phyloP scores from a whole-genome alignment of 441 rosid species.

The Breynia disticha region DNA sequence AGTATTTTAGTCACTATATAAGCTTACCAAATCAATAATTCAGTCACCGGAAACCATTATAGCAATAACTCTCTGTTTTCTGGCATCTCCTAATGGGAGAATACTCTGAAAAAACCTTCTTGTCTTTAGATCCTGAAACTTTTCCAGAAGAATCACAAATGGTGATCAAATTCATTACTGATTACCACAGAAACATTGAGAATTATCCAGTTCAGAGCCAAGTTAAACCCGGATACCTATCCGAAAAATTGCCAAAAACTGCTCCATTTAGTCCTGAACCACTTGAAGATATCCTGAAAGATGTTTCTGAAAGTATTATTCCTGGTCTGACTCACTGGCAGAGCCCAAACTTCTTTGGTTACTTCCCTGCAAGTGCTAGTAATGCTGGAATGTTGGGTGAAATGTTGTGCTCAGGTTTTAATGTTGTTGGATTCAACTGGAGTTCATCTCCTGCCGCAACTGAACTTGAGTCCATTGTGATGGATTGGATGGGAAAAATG shows the following conservation, averaged over 20 bases:
- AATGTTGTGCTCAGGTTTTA: constrained; percentile 28
- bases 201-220: constrained; percentile 23
- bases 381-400: constrained; percentile 25
- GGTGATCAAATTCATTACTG: constrained; percentile 21
- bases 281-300: constrained; percentile 10
- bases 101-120: background rate
- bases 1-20: too few species aligned
- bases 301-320: constrained; percentile 13
- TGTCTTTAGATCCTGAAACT: constrained; percentile 6
- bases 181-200: constrained; percentile 21
- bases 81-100: constrained; percentile 8
- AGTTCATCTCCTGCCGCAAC: constrained; percentile 20
- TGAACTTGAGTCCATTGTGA: constrained; percentile 21
- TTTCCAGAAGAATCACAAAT: constrained; percentile 18
- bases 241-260: constrained; percentile 3
- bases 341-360: constrained; percentile 27
- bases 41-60: too few species aligned
- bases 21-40: too few species aligned
- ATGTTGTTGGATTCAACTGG: constrained; percentile 29
- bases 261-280: constrained; percentile 18
- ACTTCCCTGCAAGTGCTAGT: constrained; percentile 21
- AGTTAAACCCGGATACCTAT: constrained; percentile 20
- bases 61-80: too few species aligned
- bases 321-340: constrained; percentile 36
- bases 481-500: constrained; percentile 28